Conservation (phyloP, 2,329 filamentous ascomycete genomes). For the Lachnellula subtilissima region DNA sequence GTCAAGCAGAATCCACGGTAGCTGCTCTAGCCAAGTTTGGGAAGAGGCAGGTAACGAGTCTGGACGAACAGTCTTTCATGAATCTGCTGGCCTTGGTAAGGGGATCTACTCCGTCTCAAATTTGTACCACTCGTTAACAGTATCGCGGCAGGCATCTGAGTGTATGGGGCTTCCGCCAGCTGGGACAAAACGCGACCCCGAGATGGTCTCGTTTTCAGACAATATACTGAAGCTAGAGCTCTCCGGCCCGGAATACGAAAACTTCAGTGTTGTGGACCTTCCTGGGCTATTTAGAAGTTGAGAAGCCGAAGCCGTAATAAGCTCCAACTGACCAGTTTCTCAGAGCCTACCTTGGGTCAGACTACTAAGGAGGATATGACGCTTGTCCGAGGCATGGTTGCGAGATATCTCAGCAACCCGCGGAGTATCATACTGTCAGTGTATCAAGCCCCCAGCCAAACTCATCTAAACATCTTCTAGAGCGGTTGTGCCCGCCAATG, state of each 20-base stretch:
- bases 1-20: neutral
- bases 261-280: slow-evolving; percentile 54
- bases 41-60: too few relatives aligned
- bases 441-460: too few relatives aligned
- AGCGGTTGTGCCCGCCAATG: slow-evolving; percentile 10
- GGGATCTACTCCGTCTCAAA: too few relatives aligned
- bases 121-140: too few relatives aligned
- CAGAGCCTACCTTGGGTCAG: slow-evolving; percentile 3
- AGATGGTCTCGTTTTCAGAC: slow-evolving; percentile 1
- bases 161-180: neutral
- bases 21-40: neutral
- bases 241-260: slow-evolving; percentile 36
- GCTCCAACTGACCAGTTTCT: neutral
- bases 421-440: slow-evolving; percentile 3
- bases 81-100: too few relatives aligned
- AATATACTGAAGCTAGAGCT: slow-evolving; percentile 8
- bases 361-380: slow-evolving; percentile 7
- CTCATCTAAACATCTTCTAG: neutral
- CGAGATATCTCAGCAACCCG: slow-evolving; percentile 2
- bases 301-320: neutral
- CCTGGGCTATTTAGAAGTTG: slow-evolving; percentile 47
- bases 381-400: neutral
- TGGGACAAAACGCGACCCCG: neutral
- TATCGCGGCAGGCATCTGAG: neutral
- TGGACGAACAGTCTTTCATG: too few relatives aligned